Evolutionary conservation across 345 rosid species (phyloP).

Genomic region (Hypericum perforatum): DNA sequence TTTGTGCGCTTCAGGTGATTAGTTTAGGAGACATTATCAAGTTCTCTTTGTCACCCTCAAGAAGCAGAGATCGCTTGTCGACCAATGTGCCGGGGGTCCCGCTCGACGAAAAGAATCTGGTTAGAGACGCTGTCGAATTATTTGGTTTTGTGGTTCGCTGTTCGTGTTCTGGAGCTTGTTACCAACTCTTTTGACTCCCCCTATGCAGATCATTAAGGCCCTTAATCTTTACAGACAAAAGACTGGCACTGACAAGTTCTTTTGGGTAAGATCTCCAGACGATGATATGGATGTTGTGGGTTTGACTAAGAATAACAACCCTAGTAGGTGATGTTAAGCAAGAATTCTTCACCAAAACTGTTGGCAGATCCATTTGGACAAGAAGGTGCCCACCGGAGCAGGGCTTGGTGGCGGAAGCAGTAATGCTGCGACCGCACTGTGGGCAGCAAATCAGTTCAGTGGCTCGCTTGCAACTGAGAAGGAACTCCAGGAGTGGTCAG

Average conservation of each 20-base stretch:
- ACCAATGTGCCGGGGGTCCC: conserved; percentile 83
- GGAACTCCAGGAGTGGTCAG: conserved; percentile 93
- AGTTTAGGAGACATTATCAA: conserved; percentile 83
- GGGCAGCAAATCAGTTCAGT: conserved; percentile 95
- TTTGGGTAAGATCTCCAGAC: conserved; percentile 49
- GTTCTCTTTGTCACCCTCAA: conserved; percentile 82
- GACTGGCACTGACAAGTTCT: conserved; percentile 65
- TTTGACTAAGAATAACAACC: too few species aligned
- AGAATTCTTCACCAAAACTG: conserved; percentile 3
- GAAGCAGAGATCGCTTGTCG: conserved; percentile 60
- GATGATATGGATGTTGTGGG: neutral
- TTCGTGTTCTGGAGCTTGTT: conserved; percentile 4
- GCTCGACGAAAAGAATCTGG: conserved; percentile 71
- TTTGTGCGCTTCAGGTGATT: conserved; percentile 44
- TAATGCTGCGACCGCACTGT: conserved; percentile 96
- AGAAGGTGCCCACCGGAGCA: conserved; percentile 86
- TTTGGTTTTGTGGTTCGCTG: neutral
- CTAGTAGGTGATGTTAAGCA: too few species aligned
- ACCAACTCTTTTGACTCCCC: neutral
- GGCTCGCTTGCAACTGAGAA: conserved; percentile 66
- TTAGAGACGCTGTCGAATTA: conserved; percentile 9
- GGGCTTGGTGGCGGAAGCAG: conserved; percentile 98
- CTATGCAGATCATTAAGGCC: conserved; percentile 83
- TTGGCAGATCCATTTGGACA: conserved; percentile 78
- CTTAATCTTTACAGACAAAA: conserved; percentile 81